A percentile compares a stretch with the other conserved stretches of the same genome.
Evolutionary conservation across 1,284 basidiomycete genomes (phyloP).

Genomic region (Leccinum pachyderme): DNA sequence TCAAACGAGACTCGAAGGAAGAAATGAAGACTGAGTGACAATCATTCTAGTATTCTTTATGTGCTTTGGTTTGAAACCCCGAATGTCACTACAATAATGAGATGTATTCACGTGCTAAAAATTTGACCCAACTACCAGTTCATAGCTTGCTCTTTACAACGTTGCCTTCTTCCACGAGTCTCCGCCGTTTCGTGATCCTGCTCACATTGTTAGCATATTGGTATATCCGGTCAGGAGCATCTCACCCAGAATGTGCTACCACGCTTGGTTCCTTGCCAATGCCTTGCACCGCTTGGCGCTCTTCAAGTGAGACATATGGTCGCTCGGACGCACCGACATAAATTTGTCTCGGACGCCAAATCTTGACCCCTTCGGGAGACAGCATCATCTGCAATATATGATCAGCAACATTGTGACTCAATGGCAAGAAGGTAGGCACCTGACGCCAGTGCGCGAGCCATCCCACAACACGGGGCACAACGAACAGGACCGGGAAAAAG

Average conservation of each 20-base stretch:
- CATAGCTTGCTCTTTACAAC: constrained; percentile 51
- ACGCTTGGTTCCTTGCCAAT: constrained; percentile 57
- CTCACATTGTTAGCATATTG: constrained; percentile 11
- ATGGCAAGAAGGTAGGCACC: constrained; percentile 34
- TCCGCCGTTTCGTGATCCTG: constrained; percentile 77
- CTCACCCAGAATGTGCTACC: constrained; percentile 78
- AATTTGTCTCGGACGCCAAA: constrained; percentile 86
- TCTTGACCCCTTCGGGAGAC: constrained; percentile 82
- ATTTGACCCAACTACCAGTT: constrained; percentile 1
- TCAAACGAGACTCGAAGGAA: constrained; percentile 20
- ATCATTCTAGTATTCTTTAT: constrained; percentile 8
- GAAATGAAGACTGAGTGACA: neutral
- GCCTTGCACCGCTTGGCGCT: constrained; percentile 55
- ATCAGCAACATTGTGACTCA: constrained; percentile 9
- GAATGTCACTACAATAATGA: constrained; percentile 1
- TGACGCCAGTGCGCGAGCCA: constrained; percentile 89
- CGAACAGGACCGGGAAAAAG: constrained; percentile 89
- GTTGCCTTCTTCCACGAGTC: constrained; percentile 54
- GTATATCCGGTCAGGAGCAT: constrained; percentile 17
- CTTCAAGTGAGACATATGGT: constrained; percentile 66
- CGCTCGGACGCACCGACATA: constrained; percentile 74
- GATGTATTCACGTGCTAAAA: neutral
- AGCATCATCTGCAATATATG: constrained; percentile 71
- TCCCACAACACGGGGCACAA: constrained; percentile 84
- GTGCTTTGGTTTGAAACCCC: constrained; percentile 22